A percentile compares a stretch with the other conserved stretches of the same genome.
Evolutionary conservation across 176 grass and related monocot species (phyloP).

Genomic region (Oryza meyeriana): DNA sequence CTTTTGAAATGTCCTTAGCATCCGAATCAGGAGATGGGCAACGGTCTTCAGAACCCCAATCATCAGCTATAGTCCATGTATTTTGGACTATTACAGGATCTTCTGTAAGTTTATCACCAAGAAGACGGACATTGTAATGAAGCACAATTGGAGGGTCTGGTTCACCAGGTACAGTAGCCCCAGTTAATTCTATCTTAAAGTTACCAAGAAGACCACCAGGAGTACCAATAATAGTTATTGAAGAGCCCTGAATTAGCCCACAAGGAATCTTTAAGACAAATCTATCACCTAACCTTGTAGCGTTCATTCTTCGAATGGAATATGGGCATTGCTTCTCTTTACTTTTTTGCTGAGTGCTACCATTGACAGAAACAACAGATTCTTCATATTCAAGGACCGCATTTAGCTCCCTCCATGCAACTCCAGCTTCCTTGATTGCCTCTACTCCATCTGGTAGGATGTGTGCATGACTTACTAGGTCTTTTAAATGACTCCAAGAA

Average conservation of each 20-base stretch:
- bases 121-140: slow-evolving; percentile 94
- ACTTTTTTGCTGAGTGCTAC: slow-evolving; percentile 45
- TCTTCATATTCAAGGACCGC: slow-evolving; percentile 55
- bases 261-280: slow-evolving; percentile 86
- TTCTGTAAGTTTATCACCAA: slow-evolving; percentile 98
- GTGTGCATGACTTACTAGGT: slow-evolving; percentile 54
- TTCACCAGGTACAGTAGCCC: slow-evolving; percentile 77
- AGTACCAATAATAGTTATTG: slow-evolving; percentile 85
- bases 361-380: slow-evolving; percentile 42
- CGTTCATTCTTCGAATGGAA: slow-evolving; percentile 96
- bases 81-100: slow-evolving; percentile 99
- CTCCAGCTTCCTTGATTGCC: slow-evolving; percentile 83
- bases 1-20: slow-evolving; percentile 62
- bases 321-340: slow-evolving; percentile 95
- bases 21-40: slow-evolving; percentile 64
- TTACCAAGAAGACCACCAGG: slow-evolving; percentile 82
- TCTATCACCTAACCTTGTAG: slow-evolving; percentile 48
- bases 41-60: slow-evolving; percentile 92
- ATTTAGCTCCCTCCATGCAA: slow-evolving; percentile 87
- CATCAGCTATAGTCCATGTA: slow-evolving; percentile 76
- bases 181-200: slow-evolving; percentile 82
- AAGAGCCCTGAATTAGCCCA: slow-evolving; percentile 96
- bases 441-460: slow-evolving; percentile 76
- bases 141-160: slow-evolving; percentile 81
- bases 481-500: slow-evolving; percentile 80